A percentile compares a stretch with the other conserved stretches of the same genome.
Evolutionary conservation across 164 flowering plant species (phyloP).

Genomic region (Paratinospora sagittata): DNA sequence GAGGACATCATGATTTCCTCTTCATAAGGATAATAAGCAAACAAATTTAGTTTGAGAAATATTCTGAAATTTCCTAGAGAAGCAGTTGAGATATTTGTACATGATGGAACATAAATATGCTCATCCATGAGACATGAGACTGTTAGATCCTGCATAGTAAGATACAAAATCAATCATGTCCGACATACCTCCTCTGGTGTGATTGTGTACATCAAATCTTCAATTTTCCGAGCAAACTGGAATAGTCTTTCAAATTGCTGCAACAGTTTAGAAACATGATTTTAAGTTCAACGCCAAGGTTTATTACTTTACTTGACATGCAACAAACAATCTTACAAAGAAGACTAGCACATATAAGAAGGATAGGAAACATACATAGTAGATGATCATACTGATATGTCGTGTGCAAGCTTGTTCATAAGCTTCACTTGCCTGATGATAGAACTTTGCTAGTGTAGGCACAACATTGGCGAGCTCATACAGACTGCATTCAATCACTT

Average conservation of each 20-base stretch:
- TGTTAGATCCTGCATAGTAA: background rate
- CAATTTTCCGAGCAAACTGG: constrained; percentile 82
- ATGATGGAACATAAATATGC: background rate
- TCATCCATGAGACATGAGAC: background rate
- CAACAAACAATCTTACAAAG: background rate
- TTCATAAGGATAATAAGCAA: background rate
- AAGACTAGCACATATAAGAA: background rate
- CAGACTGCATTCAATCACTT: constrained; percentile 53
- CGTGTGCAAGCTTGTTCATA: constrained; percentile 98
- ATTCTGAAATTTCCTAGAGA: background rate
- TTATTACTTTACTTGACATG: background rate
- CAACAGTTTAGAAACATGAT: constrained; percentile 8
- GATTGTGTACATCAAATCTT: constrained; percentile 82
- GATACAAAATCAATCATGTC: background rate
- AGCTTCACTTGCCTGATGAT: constrained; percentile 96
- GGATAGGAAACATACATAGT: constrained; percentile 38
- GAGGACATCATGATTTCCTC: background rate
- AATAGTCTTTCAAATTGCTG: constrained; percentile 96
- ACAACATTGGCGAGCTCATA: constrained; percentile 98
- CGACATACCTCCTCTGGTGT: constrained; percentile 75
- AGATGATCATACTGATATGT: constrained; percentile 84
- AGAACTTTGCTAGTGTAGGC: constrained; percentile 91
- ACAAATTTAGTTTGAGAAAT: background rate
- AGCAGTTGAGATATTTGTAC: background rate
- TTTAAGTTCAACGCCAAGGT: background rate